phyloP scores from a whole-genome alignment of 2,329 filamentous ascomycete species.

The Alternaria triticina region DNA sequence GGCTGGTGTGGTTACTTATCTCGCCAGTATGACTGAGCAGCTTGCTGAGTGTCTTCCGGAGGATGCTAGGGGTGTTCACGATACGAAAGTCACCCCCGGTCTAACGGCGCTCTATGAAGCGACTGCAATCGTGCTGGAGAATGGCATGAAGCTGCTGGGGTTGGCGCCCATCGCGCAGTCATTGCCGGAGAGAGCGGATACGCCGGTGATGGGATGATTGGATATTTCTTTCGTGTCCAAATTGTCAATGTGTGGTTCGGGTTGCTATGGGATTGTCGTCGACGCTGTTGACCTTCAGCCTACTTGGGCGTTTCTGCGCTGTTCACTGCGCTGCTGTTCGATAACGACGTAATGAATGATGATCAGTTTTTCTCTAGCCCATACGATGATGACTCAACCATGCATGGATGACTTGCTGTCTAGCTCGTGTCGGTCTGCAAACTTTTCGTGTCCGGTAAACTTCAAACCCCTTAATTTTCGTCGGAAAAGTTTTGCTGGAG shows the following conservation, averaged over 20 bases:
- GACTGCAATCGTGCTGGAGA: slow-evolving; percentile 37
- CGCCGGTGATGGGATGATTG: slow-evolving; percentile 19
- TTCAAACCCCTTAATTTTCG: not conserved
- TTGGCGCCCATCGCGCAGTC: slow-evolving; percentile 21
- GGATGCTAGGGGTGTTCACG: not conserved
- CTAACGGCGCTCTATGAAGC: slow-evolving; percentile 34
- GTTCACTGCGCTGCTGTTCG: not conserved
- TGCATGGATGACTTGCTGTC: not conserved
- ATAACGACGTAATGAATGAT: not conserved
- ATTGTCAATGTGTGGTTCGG: not conserved
- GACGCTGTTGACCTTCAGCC: not conserved
- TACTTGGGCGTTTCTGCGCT: not conserved
- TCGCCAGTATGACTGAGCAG: slow-evolving; percentile 34
- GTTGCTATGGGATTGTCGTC: not conserved
- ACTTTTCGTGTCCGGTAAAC: not conserved
- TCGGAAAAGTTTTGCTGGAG: not conserved
- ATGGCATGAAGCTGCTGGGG: slow-evolving; percentile 39
- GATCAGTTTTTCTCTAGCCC: not conserved
- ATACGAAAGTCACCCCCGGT: slow-evolving; percentile 18
- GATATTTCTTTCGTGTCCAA: not conserved
- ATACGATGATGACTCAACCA: not conserved
- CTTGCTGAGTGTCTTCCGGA: slow-evolving; percentile 31
- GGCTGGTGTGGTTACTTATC: slow-evolving; percentile 34
- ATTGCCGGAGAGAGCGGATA: slow-evolving; percentile 31
- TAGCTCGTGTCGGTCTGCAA: not conserved